Conservation (phyloP, 2,329 filamentous ascomycete genomes). For the Cladophialophora yegresii region DNA sequence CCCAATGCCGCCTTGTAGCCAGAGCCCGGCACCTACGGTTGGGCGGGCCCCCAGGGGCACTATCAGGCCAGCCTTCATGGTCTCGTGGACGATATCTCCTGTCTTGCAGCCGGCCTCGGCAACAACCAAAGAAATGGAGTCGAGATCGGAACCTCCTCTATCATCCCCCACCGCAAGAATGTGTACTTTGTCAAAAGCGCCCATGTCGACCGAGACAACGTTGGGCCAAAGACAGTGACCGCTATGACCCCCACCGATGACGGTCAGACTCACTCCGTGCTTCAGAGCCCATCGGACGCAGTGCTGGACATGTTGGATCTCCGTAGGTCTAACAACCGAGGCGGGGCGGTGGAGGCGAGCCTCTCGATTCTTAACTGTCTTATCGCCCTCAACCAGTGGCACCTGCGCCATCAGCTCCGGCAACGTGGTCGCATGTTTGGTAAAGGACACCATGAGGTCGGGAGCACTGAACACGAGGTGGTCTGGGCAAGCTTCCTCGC, state of each 20-base stretch:
- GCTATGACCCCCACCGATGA: slow-evolving; percentile 63
- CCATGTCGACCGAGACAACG: slow-evolving; percentile 62
- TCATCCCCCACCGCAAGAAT: slow-evolving; percentile 41
- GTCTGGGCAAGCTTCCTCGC: slow-evolving; percentile 42
- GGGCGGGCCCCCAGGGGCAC: slow-evolving; percentile 63
- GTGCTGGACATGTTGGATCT: slow-evolving; percentile 54
- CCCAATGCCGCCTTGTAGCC: slow-evolving; percentile 67
- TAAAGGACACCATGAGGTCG: slow-evolving; percentile 56
- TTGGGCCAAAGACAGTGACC: slow-evolving; percentile 59
- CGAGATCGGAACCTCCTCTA: slow-evolving; percentile 32
- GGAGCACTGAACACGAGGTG: slow-evolving; percentile 55
- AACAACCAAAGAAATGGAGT: slow-evolving; percentile 47
- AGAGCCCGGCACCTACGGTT: slow-evolving; percentile 64
- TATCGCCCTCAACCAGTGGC: slow-evolving; percentile 39
- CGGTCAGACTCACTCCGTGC: slow-evolving; percentile 49
- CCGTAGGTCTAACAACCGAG: slow-evolving; percentile 50
- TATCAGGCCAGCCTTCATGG: slow-evolving; percentile 54
- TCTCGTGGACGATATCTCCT: slow-evolving; percentile 54
- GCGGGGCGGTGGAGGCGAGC: slow-evolving; percentile 41
- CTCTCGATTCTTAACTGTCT: slow-evolving; percentile 55
- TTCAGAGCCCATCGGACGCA: slow-evolving; percentile 61
- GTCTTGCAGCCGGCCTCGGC: slow-evolving; percentile 60
- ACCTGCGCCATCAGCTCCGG: slow-evolving; percentile 49
- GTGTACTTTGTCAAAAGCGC: slow-evolving; percentile 55
- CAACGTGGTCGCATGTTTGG: slow-evolving; percentile 48